Percentiles rank a stretch among this genome's conserved stretches.
Evolutionary conservation across 345 rosid genomes (phyloP).

Genomic region (Sisymbrium irio): DNA sequence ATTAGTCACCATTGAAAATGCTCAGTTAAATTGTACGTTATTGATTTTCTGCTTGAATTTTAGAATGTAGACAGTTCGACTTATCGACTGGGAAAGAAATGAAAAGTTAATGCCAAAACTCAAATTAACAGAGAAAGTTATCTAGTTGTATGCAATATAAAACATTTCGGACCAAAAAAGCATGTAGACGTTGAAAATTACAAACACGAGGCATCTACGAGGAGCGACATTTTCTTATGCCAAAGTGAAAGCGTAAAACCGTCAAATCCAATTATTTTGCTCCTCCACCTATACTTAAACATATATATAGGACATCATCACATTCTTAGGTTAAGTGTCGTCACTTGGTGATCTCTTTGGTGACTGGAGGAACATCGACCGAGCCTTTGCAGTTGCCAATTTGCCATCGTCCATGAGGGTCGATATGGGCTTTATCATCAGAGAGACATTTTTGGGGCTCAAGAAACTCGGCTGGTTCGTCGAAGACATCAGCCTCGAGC

Average conservation of each 20-base stretch:
- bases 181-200: background rate
- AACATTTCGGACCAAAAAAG: no score
- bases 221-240: background rate
- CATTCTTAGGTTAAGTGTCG: background rate
- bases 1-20: no score
- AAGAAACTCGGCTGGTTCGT: constrained; percentile 79
- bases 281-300: no score
- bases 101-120: no score
- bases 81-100: no score
- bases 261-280: no score
- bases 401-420: constrained; percentile 31
- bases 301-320: background rate
- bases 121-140: no score
- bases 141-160: no score
- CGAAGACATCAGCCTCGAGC: constrained; percentile 69
- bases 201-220: background rate
- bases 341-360: constrained; percentile 30
- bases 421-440: constrained; percentile 27
- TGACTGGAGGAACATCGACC: constrained; percentile 32
- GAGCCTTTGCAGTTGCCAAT: constrained; percentile 24
- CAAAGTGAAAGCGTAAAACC: no score
- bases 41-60: no score
- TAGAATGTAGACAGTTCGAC: no score
- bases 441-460: constrained; percentile 29
- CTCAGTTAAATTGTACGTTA: no score